Conservation (phyloP, 2,329 filamentous ascomycete species). For the Cytospora piceicola region DNA sequence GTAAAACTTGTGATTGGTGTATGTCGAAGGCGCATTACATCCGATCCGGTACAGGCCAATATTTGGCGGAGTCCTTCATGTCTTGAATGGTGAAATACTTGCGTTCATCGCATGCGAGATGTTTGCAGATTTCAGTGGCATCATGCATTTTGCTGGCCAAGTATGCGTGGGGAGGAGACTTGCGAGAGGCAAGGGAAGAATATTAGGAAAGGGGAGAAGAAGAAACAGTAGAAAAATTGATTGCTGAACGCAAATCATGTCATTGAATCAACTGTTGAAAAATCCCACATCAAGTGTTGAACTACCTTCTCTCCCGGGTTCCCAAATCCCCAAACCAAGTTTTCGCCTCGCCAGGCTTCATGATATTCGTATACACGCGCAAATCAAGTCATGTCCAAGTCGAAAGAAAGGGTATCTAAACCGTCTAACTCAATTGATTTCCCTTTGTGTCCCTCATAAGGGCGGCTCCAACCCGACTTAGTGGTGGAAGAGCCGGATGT, state of each 20-base stretch:
- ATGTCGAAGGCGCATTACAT: neutral
- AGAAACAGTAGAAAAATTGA: neutral
- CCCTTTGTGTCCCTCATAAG: neutral
- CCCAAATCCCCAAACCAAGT: conserved; percentile 21
- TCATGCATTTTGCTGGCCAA: neutral
- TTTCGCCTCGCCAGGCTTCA: conserved; percentile 11
- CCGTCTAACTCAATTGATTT: conserved; percentile 8
- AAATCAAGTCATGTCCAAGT: conserved; percentile 25
- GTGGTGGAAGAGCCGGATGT: conserved; percentile 92
- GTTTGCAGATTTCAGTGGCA: neutral
- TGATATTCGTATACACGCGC: conserved; percentile 23
- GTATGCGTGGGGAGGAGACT: neutral
- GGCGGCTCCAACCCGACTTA: conserved; percentile 50
- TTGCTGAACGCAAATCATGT: conserved; percentile 11
- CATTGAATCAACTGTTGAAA: conserved; percentile 26
- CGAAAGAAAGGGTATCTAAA: conserved; percentile 27
- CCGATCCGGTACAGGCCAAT: neutral
- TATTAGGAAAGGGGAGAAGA: too few relatives aligned
- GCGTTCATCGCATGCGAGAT: neutral
- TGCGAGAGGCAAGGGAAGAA: neutral
- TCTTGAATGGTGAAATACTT: neutral
- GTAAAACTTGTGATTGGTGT: neutral
- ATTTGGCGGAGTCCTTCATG: neutral
- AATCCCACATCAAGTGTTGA: conserved; percentile 19
- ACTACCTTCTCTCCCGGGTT: conserved; percentile 10